Evolutionary conservation across 208 protist species (phyloP).

Genomic region (Acanthamoeba lenticulata): DNA sequence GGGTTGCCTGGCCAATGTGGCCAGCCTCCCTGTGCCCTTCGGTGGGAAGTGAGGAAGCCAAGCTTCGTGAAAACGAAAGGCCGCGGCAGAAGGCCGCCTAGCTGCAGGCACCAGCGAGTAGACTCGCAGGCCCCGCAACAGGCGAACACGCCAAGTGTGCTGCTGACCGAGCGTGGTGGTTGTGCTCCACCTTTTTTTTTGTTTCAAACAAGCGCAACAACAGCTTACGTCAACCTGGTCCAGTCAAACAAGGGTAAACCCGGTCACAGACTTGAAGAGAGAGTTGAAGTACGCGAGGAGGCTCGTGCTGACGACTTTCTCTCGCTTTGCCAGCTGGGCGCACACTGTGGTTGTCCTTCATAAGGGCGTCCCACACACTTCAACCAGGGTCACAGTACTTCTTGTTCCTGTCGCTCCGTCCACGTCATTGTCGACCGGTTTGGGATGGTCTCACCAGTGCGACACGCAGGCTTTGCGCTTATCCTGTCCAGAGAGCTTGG

Average conservation of each 20-base stretch:
- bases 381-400: not conserved
- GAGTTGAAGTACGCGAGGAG: not conserved
- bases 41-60: not conserved
- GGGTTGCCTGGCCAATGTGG: not conserved
- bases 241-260: too few species aligned
- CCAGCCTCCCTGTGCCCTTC: not conserved
- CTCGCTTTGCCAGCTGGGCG: too few species aligned
- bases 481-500: not conserved
- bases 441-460: not conserved
- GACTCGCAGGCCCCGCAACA: too few species aligned
- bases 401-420: not conserved
- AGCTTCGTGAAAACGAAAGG: not conserved
- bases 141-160: too few species aligned
- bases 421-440: not conserved
- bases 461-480: not conserved
- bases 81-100: not conserved
- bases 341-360: too few species aligned
- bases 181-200: too few species aligned
- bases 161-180: too few species aligned
- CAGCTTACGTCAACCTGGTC: too few species aligned
- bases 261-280: not conserved
- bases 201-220: too few species aligned
- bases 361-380: not conserved
- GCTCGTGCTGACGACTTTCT: not conserved
- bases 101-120: not conserved